Percentiles rank a stretch among this genome's conserved stretches.
Evolutionary conservation across 108 stramenopile genomes (phyloP).

Genomic region (Seminavis robusta): DNA sequence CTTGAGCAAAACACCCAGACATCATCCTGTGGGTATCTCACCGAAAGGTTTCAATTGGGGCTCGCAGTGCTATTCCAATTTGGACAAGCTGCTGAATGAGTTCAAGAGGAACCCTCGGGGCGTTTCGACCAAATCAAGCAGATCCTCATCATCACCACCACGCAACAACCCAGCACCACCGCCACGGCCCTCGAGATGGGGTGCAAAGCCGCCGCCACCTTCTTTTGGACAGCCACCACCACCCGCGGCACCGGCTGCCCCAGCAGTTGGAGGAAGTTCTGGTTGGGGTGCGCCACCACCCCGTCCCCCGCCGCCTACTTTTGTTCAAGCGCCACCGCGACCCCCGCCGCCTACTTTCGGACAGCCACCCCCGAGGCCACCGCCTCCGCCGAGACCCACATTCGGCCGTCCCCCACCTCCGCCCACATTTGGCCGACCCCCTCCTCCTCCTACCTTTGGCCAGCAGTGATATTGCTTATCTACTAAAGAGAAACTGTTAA

Average conservation of each 20-base stretch:
- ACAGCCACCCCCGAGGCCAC: slow-evolving; percentile 11
- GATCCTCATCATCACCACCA: background rate
- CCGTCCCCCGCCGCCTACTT: slow-evolving; percentile 14
- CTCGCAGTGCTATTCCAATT: slow-evolving; percentile 40
- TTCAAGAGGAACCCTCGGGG: slow-evolving; percentile 86
- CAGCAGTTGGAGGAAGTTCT: background rate
- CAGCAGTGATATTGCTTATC: too few species aligned
- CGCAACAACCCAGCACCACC: slow-evolving; percentile 6
- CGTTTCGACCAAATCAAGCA: background rate
- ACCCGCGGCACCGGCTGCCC: slow-evolving; percentile 19
- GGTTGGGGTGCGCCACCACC: slow-evolving; percentile 3
- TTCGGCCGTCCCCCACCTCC: slow-evolving; percentile 18
- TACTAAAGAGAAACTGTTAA: too few species aligned
- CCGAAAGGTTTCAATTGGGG: slow-evolving; percentile 81
- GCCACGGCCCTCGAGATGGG: slow-evolving; percentile 20
- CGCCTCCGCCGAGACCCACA: slow-evolving; percentile 21
- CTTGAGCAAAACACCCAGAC: slow-evolving; percentile 50
- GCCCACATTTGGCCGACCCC: too few species aligned
- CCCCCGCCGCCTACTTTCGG: slow-evolving; percentile 28
- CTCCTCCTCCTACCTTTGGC: slow-evolving; percentile 2
- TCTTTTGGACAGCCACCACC: slow-evolving; percentile 21
- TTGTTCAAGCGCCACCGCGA: slow-evolving; percentile 27
- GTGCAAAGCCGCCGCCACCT: slow-evolving; percentile 8
- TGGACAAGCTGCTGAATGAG: slow-evolving; percentile 75
- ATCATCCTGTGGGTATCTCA: slow-evolving; percentile 75